Conservation (phyloP, 2,329 filamentous ascomycete species). For the Penicillium sp. region DNA sequence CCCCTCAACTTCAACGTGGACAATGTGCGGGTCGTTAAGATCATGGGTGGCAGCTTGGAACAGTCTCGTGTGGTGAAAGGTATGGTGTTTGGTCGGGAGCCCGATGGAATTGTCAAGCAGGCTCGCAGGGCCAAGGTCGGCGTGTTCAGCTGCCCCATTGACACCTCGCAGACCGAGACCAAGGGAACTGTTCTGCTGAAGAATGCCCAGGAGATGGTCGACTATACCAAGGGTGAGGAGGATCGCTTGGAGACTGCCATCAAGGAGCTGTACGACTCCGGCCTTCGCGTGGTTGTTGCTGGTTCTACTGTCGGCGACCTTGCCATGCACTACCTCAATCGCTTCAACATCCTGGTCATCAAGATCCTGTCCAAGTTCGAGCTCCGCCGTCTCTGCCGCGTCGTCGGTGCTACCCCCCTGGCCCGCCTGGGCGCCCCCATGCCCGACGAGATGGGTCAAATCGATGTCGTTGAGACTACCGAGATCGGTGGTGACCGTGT, state of each 20-base stretch:
- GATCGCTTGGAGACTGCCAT: conserved; percentile 82
- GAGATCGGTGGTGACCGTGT: conserved; percentile 98
- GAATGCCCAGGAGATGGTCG: conserved; percentile 97
- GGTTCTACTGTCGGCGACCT: conserved; percentile 94
- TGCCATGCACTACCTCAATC: conserved; percentile 96
- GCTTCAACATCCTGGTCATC: conserved; percentile 92
- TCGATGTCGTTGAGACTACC: conserved; percentile 93
- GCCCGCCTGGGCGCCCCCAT: conserved; percentile 94
- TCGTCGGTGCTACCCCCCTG: conserved; percentile 94
- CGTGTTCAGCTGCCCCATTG: conserved; percentile 94
- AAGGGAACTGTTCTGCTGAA: conserved; percentile 97
- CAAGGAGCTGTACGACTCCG: conserved; percentile 94
- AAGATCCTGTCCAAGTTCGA: conserved; percentile 98
- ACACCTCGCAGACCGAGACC: conserved; percentile 94
- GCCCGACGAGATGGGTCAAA: conserved; percentile 98
- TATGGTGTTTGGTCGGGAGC: conserved; percentile 97
- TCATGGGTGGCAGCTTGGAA: conserved; percentile 94
- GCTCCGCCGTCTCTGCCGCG: conserved; percentile 87
- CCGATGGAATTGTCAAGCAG: conserved; percentile 90
- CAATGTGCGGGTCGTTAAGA: conserved; percentile 98
- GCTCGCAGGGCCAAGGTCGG: conserved; percentile 90
- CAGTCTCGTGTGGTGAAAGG: conserved; percentile 94
- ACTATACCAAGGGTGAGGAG: conserved; percentile 98
- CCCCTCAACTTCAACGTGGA: conserved; percentile 96
- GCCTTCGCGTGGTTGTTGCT: conserved; percentile 85